Conservation (phyloP, 306 rosid genomes). For the Pyrus betulifolia region DNA sequence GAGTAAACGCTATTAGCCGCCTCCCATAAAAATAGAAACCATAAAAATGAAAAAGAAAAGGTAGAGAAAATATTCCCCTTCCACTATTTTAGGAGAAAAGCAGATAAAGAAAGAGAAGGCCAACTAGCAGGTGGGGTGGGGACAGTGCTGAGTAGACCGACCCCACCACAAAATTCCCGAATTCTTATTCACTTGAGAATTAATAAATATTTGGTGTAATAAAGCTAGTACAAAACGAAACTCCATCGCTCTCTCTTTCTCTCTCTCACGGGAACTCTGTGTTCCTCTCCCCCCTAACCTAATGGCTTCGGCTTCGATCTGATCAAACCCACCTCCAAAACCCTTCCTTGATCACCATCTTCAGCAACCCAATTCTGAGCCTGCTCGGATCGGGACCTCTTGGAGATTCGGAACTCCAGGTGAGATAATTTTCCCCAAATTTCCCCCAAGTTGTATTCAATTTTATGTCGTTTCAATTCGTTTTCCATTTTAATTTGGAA, state of each 20-base stretch:
- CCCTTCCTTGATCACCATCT: not conserved
- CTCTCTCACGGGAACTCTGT: not conserved
- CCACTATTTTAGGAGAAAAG: not conserved
- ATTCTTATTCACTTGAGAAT: not conserved
- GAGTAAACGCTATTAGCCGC: too few relatives aligned
- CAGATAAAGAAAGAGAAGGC: not conserved
- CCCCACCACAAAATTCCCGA: constrained; percentile 4
- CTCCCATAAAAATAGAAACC: not conserved
- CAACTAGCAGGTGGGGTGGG: not conserved
- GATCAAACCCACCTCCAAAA: not conserved
- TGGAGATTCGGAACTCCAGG: constrained; percentile 15
- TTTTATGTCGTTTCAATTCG: not conserved
- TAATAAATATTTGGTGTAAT: not conserved
- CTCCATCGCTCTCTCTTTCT: not conserved
- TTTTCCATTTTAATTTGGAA: not conserved
- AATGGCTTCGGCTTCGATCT: constrained; percentile 19
- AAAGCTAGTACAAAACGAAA: constrained; percentile 1
- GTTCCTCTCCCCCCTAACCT: not conserved
- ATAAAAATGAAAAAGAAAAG: not conserved
- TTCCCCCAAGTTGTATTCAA: not conserved
- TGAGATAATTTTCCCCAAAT: constrained; percentile 7
- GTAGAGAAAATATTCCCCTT: not conserved
- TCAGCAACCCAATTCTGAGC: not conserved
- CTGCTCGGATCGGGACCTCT: constrained; percentile 5
- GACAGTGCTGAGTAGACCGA: constrained; percentile 22